phyloP scores from a whole-genome alignment of 495 filamentous ascomycete species.

The Penicillium bialowiezense region DNA sequence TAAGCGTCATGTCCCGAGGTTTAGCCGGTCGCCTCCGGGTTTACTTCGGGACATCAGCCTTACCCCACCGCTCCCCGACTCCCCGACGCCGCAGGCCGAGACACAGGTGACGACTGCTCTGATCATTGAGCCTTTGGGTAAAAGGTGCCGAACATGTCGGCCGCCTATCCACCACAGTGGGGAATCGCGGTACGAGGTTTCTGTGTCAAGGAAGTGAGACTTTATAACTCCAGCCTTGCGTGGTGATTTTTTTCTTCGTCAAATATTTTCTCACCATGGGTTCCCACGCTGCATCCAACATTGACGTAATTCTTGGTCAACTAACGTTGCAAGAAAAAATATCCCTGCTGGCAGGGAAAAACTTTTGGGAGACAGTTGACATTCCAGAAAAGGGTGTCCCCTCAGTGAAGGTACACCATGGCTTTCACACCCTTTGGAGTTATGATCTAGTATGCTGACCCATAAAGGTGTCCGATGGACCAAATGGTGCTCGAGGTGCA shows the following conservation, averaged over 20 bases:
- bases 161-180: background rate
- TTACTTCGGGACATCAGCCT: background rate
- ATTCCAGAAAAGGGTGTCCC: background rate
- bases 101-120: background rate
- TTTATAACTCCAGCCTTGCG: background rate
- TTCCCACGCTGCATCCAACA: background rate
- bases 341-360: background rate
- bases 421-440: background rate
- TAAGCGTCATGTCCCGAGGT: conserved; percentile 1
- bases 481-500: background rate
- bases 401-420: background rate
- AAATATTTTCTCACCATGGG: background rate
- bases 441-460: background rate
- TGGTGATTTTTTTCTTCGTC: background rate
- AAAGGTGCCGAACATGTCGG: background rate
- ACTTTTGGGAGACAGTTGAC: background rate
- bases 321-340: background rate
- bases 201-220: background rate
- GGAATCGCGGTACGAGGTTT: background rate
- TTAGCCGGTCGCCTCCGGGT: conserved; percentile 1
- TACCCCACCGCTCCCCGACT: background rate
- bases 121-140: background rate
- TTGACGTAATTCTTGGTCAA: background rate
- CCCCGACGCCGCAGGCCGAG: background rate
- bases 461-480: background rate